These are phyloP conservation scores for Ilex asprella DNA, from an alignment of 257 asterid genomes.

Conservation along the genomic window DNA sequence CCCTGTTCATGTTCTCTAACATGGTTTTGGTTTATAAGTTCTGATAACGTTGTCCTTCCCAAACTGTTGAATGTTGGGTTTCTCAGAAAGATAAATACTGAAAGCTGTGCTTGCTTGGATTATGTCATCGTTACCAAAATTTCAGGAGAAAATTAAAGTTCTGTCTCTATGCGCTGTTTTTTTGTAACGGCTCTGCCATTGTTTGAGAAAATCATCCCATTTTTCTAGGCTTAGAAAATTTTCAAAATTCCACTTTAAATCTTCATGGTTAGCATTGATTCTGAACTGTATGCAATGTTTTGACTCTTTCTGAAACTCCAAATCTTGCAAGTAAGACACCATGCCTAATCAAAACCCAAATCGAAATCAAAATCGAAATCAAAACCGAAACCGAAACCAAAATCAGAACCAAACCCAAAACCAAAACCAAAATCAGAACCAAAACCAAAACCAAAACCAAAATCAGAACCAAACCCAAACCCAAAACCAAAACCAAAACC, in stretches of 20 bases:
- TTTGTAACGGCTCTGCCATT: constrained; percentile 39
- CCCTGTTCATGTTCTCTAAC: too few species aligned
- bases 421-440: constrained; percentile 17
- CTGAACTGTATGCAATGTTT: too few species aligned
- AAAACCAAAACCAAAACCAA: constrained; percentile 8
- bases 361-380: constrained; percentile 19
- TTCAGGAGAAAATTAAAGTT: constrained; percentile 17
- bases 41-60: not conserved
- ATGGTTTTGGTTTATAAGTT: not conserved
- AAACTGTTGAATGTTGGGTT: not conserved
- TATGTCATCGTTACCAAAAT: constrained; percentile 26
- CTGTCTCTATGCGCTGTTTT: not conserved
- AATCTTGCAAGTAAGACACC: constrained; percentile 11
- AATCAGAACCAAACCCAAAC: constrained; percentile 14
- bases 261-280: too few species aligned
- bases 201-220: constrained; percentile 17
- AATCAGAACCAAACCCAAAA: constrained; percentile 5
- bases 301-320: not conserved
- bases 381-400: constrained; percentile 16
- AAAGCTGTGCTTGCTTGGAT: constrained; percentile 9
- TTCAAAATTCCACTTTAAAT: constrained; percentile 11
- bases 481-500: constrained; percentile 19
- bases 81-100: constrained; percentile 5
- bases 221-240: constrained; percentile 23
- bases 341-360: constrained; percentile 30